A percentile compares a stretch with the other conserved stretches of the same genome.
These are phyloP conservation scores for Grosmannia clavigera DNA, from an alignment of 2,329 filamentous ascomycete genomes.

Conservation along the genomic window DNA sequence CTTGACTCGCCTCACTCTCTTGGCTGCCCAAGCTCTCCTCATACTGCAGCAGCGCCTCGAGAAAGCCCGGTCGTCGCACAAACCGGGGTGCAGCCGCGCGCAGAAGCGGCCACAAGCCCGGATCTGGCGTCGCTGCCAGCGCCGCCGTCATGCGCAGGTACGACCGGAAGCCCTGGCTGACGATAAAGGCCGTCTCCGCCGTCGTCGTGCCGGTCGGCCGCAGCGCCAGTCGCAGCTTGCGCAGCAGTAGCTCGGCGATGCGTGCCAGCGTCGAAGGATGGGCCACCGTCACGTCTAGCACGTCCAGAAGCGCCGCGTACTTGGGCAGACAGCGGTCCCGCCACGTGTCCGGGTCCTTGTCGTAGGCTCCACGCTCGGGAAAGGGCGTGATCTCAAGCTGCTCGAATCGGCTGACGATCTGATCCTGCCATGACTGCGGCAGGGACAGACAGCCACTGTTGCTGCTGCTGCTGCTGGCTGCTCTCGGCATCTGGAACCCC, in stretches of 20 bases:
- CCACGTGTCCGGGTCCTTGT: conserved; percentile 50
- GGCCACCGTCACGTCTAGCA: conserved; percentile 48
- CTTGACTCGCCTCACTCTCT: conserved; percentile 10
- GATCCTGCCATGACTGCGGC: conserved; percentile 59
- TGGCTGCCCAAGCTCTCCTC: conserved; percentile 29
- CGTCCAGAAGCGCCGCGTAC: conserved; percentile 53
- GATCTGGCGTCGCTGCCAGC: conserved; percentile 40
- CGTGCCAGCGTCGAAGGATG: conserved; percentile 48
- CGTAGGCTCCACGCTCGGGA: conserved; percentile 49
- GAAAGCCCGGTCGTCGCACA: conserved; percentile 51
- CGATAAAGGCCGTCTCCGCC: conserved; percentile 58
- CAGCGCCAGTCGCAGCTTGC: conserved; percentile 53
- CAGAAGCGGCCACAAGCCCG: conserved; percentile 51
- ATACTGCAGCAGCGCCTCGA: conserved; percentile 49
- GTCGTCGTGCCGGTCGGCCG: conserved; percentile 42
- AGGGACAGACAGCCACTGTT: conserved; percentile 31
- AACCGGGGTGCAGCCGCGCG: conserved; percentile 55
- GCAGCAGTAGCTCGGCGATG: conserved; percentile 52
- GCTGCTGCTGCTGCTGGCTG: conserved; percentile 13
- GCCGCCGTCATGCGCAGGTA: conserved; percentile 55
- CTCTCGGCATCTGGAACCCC: not conserved
- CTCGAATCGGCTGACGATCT: conserved; percentile 59
- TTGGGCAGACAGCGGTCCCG: conserved; percentile 51
- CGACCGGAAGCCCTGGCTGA: conserved; percentile 61
- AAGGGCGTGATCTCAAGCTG: conserved; percentile 51